A percentile compares a stretch with the other conserved stretches of the same genome.
These are phyloP conservation scores for Nitzschia sp. DNA, from an alignment of 108 stramenopile species.

Conservation along the genomic window DNA sequence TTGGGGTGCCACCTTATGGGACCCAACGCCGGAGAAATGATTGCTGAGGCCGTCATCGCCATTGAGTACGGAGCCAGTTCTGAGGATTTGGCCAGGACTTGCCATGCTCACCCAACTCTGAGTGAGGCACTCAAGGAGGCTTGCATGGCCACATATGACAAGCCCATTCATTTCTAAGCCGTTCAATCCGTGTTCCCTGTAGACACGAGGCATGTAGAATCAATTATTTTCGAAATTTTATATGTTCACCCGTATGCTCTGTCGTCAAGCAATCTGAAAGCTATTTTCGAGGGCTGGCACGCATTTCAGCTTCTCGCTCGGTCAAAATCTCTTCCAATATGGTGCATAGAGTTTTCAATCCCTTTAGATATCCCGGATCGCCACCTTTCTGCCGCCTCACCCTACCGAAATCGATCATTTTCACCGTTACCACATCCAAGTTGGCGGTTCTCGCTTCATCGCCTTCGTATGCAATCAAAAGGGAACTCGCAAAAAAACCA, in stretches of 20 bases:
- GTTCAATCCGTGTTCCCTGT: neutral
- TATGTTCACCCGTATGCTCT: neutral
- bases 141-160: slow-evolving; percentile 97
- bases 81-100: slow-evolving; percentile 99
- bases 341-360: slow-evolving; percentile 43
- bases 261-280: neutral
- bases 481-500: slow-evolving; percentile 71
- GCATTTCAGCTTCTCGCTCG: slow-evolving; percentile 11
- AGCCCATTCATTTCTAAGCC: slow-evolving; percentile 95
- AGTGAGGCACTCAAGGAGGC: slow-evolving; percentile 99
- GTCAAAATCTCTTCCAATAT: slow-evolving; percentile 52
- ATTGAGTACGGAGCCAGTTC: slow-evolving; percentile 99
- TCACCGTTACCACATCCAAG: slow-evolving; percentile 42
- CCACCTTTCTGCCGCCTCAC: slow-evolving; percentile 62
- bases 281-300: neutral
- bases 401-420: slow-evolving; percentile 84
- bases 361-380: slow-evolving; percentile 49
- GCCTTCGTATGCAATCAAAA: slow-evolving; percentile 79
- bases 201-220: neutral
- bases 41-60: slow-evolving; percentile 97
- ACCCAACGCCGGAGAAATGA: slow-evolving; percentile 99
- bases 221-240: no score
- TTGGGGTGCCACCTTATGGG: slow-evolving; percentile 98
- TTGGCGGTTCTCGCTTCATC: slow-evolving; percentile 15
- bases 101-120: slow-evolving; percentile 98